Evolutionary conservation across 805 yeast genomes (phyloP).

Genomic region (Ogataea degrootiae): DNA sequence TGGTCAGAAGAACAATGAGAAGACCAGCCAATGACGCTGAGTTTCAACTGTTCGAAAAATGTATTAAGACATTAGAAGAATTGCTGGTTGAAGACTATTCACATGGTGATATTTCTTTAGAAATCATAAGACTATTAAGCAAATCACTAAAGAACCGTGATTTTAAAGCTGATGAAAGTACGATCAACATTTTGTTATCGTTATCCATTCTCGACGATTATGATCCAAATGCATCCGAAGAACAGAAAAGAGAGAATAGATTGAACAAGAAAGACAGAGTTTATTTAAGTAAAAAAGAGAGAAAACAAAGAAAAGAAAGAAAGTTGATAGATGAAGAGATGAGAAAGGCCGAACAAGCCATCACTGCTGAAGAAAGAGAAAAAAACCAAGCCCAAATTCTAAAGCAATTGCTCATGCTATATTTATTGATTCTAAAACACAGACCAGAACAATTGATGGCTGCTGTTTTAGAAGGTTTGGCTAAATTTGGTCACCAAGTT

Average conservation of each 20-base stretch:
- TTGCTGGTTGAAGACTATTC: slow-evolving; percentile 71
- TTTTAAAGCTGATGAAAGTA: slow-evolving; percentile 79
- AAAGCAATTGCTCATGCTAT: slow-evolving; percentile 64
- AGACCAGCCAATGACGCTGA: slow-evolving; percentile 48
- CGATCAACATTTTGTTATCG: slow-evolving; percentile 66
- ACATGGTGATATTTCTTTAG: slow-evolving; percentile 76
- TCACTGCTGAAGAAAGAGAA: slow-evolving; percentile 85
- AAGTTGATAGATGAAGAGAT: slow-evolving; percentile 86
- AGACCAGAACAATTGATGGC: slow-evolving; percentile 68
- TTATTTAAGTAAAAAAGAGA: slow-evolving; percentile 85
- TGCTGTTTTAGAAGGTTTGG: slow-evolving; percentile 84
- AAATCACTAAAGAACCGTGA: slow-evolving; percentile 70
- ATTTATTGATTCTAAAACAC: slow-evolving; percentile 69
- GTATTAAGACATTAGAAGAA: slow-evolving; percentile 63
- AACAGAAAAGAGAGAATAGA: slow-evolving; percentile 43
- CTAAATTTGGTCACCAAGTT: slow-evolving; percentile 87
- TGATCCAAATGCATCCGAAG: slow-evolving; percentile 57
- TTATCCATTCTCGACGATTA: slow-evolving; percentile 63
- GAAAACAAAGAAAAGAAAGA: slow-evolving; percentile 81
- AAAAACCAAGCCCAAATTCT: slow-evolving; percentile 78
- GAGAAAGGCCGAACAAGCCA: slow-evolving; percentile 79
- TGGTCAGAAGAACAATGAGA: slow-evolving; percentile 63
- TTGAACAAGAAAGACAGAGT: slow-evolving; percentile 82
- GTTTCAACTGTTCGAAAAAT: slow-evolving; percentile 46
- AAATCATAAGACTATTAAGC: slow-evolving; percentile 60